Base-by-base conservation (phyloP, 2,329 filamentous ascomycete species). In the Xylaria sp. region DNA sequence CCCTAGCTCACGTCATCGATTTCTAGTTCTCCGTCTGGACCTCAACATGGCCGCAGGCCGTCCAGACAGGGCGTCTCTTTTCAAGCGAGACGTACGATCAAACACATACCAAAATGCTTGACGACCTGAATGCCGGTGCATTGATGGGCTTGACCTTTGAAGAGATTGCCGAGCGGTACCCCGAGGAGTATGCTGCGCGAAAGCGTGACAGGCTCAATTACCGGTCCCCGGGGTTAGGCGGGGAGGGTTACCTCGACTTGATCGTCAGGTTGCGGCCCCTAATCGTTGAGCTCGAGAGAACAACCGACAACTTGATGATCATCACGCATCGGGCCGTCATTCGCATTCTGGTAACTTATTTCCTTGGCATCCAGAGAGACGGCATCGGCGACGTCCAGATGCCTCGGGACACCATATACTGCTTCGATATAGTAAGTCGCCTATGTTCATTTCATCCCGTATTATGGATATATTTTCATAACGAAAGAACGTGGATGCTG, bases 11-110 rank as follows among this genome's bases (percentile, higher is more conserved):
- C 35, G 4, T 42, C 7, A 31, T 11, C 17, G 25, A 9, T 14
- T 14, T 23, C 4, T 23, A 62, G 58, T 64, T 61, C 55, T 45
- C 28, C 25, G 49, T 64, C 31, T 64, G 62, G 62, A 64, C 62
- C 11, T 64, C 62, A 6, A 64, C 62, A 7, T 64, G 62, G 62
- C 62, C 62, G n/a, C 62, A 64, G 19, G 59, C 62, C 1, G n/a
- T 62, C 12, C 62, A 64, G n/a, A 64, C 62, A n/a, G 62, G 62
- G 8, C 28, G 17, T 19, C 23, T 37, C 2, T 64, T 64, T 19
- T 17, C 62, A 3, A 50, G n/a, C 28, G 62, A 55, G 25, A 55
- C 42, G 3, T 64, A 58, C 50, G 43, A 42, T 14, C 56, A 57
- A 33, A 59, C 62, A 33, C 42, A 43, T 12, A 64, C 62, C 28